phyloP scores from a whole-genome alignment of 768 basidiomycete species.

The Chiua virens region DNA sequence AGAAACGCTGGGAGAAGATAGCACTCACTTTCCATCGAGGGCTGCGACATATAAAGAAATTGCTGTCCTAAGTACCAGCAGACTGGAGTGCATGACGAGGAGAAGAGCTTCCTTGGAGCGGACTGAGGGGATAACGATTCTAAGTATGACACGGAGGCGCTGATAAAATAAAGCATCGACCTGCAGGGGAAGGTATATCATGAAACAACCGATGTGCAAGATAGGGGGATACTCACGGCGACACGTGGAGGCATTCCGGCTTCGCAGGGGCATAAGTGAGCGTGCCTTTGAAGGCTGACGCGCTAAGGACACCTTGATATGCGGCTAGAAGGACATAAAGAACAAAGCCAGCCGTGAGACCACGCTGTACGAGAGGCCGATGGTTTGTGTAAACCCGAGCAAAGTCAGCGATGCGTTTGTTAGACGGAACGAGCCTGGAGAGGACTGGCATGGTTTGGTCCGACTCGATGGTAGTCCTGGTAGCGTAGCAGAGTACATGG shows the following conservation, averaged over 20 bases:
- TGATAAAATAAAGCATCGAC: constrained; percentile 92
- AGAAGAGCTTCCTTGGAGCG: constrained; percentile 87
- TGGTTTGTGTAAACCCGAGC: constrained; percentile 57
- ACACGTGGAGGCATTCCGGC: constrained; percentile 56
- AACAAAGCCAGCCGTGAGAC: constrained; percentile 68
- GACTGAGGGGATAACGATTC: constrained; percentile 85
- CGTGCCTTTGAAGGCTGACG: constrained; percentile 33
- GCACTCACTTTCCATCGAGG: constrained; percentile 81
- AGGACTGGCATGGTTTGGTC: constrained; percentile 26
- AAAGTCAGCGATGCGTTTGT: constrained; percentile 44
- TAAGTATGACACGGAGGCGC: constrained; percentile 70
- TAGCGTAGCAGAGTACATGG: too few species aligned
- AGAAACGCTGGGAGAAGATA: not conserved
- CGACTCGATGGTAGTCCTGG: too few species aligned
- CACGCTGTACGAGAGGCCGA: constrained; percentile 70
- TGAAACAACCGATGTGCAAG: not conserved
- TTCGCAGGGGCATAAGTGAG: constrained; percentile 18
- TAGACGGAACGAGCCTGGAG: constrained; percentile 28
- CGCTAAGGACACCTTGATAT: constrained; percentile 54
- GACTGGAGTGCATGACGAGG: constrained; percentile 82
- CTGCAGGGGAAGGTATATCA: constrained; percentile 37
- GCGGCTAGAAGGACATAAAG: constrained; percentile 68
- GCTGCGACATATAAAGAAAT: constrained; percentile 94
- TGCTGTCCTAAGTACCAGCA: constrained; percentile 87
- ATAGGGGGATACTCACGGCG: constrained; percentile 49